Base-by-base conservation (phyloP, 805 yeast species). In the Starmera amethionina region DNA sequence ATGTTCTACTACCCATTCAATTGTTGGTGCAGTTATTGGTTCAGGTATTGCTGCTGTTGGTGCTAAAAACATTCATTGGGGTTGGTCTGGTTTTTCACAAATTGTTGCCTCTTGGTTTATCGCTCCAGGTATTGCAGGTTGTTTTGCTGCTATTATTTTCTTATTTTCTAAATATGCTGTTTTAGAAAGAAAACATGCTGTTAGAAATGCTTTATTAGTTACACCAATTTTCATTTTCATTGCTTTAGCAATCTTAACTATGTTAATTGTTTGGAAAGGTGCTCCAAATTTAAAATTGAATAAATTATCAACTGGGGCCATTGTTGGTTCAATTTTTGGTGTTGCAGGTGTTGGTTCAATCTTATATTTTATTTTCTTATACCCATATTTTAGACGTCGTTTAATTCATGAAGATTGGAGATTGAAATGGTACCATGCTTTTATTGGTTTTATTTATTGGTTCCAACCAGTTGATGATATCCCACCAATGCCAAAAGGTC, bases 231-330 rank as follows among this genome's bases (percentile, higher is more conserved):
- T 80, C 55, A 81, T 82, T 16, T 79, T 73, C 47, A 54, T 66
- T 32, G 72, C 85, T 19, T 76, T 78, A 42, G 57, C 79, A 33
- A 70, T 81, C 38, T 67, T 82, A 50, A 79, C 88, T 43, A 80
- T 83, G 83, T 70, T 81, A 59, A 77, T 82, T 55, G 85, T 79
- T 32, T 80, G 85, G 84, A 81, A 82, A 58, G 89, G 88, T 51
- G 80, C 89, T 41, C 87, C 89, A 51, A 70, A 71, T 47, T 69
- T 82, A 50, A 62, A 75, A 25, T 65, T 82, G 52, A 66, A 74
- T 46, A 54, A 74, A 8, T 64, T 82, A 40, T 64, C 79, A 2
- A 51, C 66, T 5, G 72, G 73, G 28, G 70, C 79, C 10, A 73
- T 73, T 34, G 67, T 63, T 36, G 83, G 77, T 9, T 65, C 84